Evolutionary conservation across 2,329 filamentous ascomycete genomes (phyloP).

Genomic region (Epichloe uncinata): DNA sequence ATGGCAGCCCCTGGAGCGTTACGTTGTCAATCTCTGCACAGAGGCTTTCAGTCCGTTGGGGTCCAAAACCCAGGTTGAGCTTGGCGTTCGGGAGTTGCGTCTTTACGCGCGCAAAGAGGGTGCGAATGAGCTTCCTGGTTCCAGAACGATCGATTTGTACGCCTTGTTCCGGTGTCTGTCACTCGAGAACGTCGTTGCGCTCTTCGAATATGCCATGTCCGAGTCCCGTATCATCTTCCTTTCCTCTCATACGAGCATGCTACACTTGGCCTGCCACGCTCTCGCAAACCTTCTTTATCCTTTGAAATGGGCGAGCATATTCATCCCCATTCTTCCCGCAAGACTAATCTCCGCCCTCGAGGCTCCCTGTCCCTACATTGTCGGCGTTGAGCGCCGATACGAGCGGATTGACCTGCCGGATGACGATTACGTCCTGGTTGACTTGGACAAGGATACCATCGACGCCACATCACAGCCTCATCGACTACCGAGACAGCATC

Average conservation of each 20-base stretch:
- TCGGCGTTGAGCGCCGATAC: slow-evolving; percentile 88
- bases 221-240: slow-evolving; percentile 94
- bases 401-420: slow-evolving; percentile 76
- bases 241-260: slow-evolving; percentile 91
- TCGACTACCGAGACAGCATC: slow-evolving; percentile 72
- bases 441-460: slow-evolving; percentile 82
- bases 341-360: slow-evolving; percentile 82
- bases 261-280: slow-evolving; percentile 85
- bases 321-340: slow-evolving; percentile 82
- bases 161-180: slow-evolving; percentile 83
- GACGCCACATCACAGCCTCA: slow-evolving; percentile 70
- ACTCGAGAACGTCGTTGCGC: slow-evolving; percentile 78
- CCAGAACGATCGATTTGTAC: slow-evolving; percentile 83
- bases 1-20: slow-evolving; percentile 93
- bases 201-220: slow-evolving; percentile 85
- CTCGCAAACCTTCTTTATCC: slow-evolving; percentile 77
- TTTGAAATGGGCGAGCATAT: slow-evolving; percentile 83
- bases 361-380: slow-evolving; percentile 91
- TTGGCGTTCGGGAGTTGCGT: slow-evolving; percentile 77
- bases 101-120: slow-evolving; percentile 91
- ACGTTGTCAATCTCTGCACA: slow-evolving; percentile 92
- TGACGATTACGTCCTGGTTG: slow-evolving; percentile 90
- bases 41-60: slow-evolving; percentile 86
- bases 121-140: slow-evolving; percentile 81
- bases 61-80: slow-evolving; percentile 90